phyloP scores from a whole-genome alignment of 208 protist genomes.

The Acanthamoeba triangularis region DNA sequence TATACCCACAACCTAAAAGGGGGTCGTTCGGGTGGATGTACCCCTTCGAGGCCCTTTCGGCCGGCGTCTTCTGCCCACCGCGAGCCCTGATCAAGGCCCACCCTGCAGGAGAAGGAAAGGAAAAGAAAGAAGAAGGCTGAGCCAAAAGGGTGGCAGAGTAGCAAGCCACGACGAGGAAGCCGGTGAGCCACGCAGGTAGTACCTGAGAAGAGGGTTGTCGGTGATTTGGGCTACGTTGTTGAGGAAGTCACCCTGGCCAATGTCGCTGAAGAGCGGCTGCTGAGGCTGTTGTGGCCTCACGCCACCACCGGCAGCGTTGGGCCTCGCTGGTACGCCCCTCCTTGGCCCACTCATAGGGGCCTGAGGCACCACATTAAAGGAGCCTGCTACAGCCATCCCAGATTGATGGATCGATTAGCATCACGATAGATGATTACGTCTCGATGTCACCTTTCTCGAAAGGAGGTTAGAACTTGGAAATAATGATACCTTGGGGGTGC shows the following conservation, averaged over 20 bases:
- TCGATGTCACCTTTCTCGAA: neutral
- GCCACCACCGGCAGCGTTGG: neutral
- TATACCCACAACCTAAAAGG: neutral
- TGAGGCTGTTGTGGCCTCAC: neutral
- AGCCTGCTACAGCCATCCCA: neutral
- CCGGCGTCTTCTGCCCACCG: constrained; percentile 48
- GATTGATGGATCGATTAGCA: neutral
- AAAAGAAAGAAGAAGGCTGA: neutral
- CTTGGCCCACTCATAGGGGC: neutral
- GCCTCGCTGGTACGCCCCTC: neutral
- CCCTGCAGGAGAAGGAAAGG: neutral
- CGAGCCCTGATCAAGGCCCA: constrained; percentile 43
- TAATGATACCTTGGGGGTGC: neutral
- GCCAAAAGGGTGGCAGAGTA: neutral
- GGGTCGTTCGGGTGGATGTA: neutral
- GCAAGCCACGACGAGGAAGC: neutral
- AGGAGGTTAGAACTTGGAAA: neutral
- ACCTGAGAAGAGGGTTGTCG: constrained; percentile 44
- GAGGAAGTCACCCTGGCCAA: constrained; percentile 31
- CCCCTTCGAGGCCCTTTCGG: constrained; percentile 68
- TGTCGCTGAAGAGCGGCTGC: constrained; percentile 45
- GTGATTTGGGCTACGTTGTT: constrained; percentile 45
- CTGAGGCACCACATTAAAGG: neutral
- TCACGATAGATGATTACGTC: neutral
- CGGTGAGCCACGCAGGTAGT: neutral